Conservation (phyloP, 192 early-diverging fungal genomes). For the Backusella morwellensis region DNA sequence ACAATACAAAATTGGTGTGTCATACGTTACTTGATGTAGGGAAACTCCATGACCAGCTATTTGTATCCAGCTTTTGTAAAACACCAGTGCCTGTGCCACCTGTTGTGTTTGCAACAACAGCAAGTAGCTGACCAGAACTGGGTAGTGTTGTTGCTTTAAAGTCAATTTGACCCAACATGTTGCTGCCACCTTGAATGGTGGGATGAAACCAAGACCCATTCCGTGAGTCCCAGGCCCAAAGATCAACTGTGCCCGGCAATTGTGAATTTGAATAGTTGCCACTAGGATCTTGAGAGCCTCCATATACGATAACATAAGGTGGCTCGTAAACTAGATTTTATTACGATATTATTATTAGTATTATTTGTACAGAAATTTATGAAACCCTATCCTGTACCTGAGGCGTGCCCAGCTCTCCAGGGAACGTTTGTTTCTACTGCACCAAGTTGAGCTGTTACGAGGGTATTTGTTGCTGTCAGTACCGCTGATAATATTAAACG, state of each 20-base stretch:
- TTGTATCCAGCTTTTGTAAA: constrained; percentile 42
- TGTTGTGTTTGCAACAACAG: constrained; percentile 44
- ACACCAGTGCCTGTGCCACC: constrained; percentile 14
- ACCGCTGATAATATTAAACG: background rate
- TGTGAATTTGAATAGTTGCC: background rate
- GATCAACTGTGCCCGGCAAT: constrained; percentile 36
- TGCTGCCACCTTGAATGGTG: constrained; percentile 10
- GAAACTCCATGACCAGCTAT: constrained; percentile 44
- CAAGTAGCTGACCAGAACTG: constrained; percentile 42
- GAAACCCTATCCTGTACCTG: constrained; percentile 17
- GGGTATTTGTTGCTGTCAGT: background rate
- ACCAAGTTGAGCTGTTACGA: constrained; percentile 16
- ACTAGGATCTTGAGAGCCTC: constrained; percentile 41
- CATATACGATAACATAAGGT: constrained; percentile 47
- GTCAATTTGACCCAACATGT: constrained; percentile 39
- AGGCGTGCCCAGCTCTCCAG: constrained; percentile 36
- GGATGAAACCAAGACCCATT: constrained; percentile 48
- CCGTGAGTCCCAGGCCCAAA: constrained; percentile 46
- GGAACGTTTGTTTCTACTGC: constrained; percentile 20
- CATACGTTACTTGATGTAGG: constrained; percentile 43
- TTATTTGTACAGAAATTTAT: background rate
- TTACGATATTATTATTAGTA: background rate
- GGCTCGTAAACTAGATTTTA: constrained; percentile 20
- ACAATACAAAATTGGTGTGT: background rate
- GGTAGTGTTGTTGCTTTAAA: constrained; percentile 34